Conservation (phyloP, 2,329 filamentous ascomycete species). For the Aspergillus tanneri region DNA sequence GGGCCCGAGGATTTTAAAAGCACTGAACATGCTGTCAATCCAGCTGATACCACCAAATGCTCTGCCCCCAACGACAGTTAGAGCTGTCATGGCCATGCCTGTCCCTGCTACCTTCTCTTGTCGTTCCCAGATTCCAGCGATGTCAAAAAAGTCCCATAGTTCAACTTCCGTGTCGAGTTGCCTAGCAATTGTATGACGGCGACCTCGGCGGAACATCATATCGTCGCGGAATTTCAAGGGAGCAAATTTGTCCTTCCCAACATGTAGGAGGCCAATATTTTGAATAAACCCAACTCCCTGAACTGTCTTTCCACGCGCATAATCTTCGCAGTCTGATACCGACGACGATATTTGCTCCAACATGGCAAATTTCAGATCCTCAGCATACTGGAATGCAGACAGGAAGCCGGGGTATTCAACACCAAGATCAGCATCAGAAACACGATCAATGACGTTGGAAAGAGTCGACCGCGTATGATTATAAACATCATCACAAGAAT, state of each 20-base stretch:
- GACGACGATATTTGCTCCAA: slow-evolving; percentile 79
- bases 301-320: slow-evolving; percentile 75
- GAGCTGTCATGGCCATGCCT: slow-evolving; percentile 89
- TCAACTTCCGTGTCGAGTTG: slow-evolving; percentile 87
- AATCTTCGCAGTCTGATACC: slow-evolving; percentile 77
- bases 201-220: slow-evolving; percentile 82
- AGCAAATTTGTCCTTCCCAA: slow-evolving; percentile 76
- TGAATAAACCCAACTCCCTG: slow-evolving; percentile 83
- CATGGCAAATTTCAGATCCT: slow-evolving; percentile 90
- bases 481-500: slow-evolving; percentile 82
- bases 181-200: slow-evolving; percentile 75
- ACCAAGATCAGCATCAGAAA: slow-evolving; percentile 74
- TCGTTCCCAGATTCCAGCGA: slow-evolving; percentile 74
- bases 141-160: slow-evolving; percentile 89
- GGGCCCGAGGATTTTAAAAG: slow-evolving; percentile 74
- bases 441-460: slow-evolving; percentile 69
- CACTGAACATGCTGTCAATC: slow-evolving; percentile 82
- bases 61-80: slow-evolving; percentile 78
- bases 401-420: slow-evolving; percentile 85
- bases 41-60: slow-evolving; percentile 81
- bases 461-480: slow-evolving; percentile 75
- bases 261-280: slow-evolving; percentile 79
- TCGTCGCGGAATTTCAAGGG: slow-evolving; percentile 86
- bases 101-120: slow-evolving; percentile 95
- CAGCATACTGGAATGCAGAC: slow-evolving; percentile 84